Conservation (phyloP, 495 filamentous ascomycete genomes). For the Penicillium nucicola region DNA sequence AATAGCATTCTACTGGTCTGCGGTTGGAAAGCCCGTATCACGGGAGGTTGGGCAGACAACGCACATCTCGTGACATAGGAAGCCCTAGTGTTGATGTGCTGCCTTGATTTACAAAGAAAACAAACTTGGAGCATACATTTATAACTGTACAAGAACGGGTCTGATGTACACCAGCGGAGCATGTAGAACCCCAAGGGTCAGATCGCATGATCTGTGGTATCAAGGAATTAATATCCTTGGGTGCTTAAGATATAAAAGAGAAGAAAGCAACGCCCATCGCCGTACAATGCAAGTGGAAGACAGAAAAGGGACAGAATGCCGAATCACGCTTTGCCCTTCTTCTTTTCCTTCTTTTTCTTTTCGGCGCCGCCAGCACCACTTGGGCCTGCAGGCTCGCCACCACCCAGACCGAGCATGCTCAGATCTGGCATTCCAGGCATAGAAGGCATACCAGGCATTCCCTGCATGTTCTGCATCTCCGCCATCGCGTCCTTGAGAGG, state of each 20-base stretch:
- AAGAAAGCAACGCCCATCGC: constrained; percentile 32
- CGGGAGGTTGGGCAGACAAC: not conserved
- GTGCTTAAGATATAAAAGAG: constrained; percentile 13
- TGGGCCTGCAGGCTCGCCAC: constrained; percentile 32
- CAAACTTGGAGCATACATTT: too few species aligned
- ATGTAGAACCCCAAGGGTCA: too few species aligned
- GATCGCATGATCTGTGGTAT: not conserved
- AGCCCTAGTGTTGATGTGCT: too few species aligned
- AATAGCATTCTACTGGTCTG: not conserved
- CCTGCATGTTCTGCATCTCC: constrained; percentile 69
- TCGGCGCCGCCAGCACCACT: constrained; percentile 21
- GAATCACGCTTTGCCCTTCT: constrained; percentile 43
- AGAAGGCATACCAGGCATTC: constrained; percentile 38
- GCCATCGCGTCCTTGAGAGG: constrained; percentile 97
- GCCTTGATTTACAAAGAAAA: too few species aligned
- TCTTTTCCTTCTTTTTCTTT: constrained; percentile 52
- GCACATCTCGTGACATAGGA: not conserved
- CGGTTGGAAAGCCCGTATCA: too few species aligned
- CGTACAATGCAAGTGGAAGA: constrained; percentile 35
- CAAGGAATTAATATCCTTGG: constrained; percentile 13
- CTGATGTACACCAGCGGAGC: not conserved
- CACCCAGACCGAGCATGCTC: constrained; percentile 29
- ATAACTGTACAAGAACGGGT: constrained; percentile 3
- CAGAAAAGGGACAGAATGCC: not conserved
- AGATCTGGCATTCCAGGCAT: constrained; percentile 33